These are phyloP conservation scores for Xylariaceae sp. DNA, from an alignment of 2,329 filamentous ascomycete genomes.

Conservation along the genomic window DNA sequence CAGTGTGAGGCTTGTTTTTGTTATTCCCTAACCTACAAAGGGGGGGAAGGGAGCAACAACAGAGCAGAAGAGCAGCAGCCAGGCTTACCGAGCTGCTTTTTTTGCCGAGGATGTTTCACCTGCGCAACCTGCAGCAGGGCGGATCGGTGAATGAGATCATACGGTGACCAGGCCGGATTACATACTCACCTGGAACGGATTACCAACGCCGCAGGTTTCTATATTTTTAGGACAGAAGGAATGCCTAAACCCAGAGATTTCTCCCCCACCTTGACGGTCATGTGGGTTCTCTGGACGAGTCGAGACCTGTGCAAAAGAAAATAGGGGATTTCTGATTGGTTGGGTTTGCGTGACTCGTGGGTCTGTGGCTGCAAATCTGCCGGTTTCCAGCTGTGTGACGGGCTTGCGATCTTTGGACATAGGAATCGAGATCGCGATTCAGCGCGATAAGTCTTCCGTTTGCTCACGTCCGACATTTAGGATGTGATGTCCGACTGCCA, in stretches of 20 bases:
- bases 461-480: no score
- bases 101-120: background rate
- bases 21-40: background rate
- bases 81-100: background rate
- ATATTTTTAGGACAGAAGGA: background rate
- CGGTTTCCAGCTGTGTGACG: no score
- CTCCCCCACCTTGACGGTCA: background rate
- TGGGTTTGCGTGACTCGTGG: no score
- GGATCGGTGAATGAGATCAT: background rate
- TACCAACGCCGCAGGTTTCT: background rate
- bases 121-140: background rate
- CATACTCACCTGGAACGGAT: background rate
- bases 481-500: no score
- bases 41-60: background rate
- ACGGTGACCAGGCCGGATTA: background rate
- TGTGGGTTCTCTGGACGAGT: no score
- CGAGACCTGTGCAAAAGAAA: no score
- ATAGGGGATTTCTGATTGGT: no score
- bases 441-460: no score
- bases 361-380: no score
- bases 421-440: no score
- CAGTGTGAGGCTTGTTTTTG: background rate
- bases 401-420: no score
- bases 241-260: background rate
- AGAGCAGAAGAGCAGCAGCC: no score